Percentiles rank a stretch among this genome's conserved stretches.
Conservation (phyloP, 176 grass and related monocot species). For the Oryza glumipatula region DNA sequence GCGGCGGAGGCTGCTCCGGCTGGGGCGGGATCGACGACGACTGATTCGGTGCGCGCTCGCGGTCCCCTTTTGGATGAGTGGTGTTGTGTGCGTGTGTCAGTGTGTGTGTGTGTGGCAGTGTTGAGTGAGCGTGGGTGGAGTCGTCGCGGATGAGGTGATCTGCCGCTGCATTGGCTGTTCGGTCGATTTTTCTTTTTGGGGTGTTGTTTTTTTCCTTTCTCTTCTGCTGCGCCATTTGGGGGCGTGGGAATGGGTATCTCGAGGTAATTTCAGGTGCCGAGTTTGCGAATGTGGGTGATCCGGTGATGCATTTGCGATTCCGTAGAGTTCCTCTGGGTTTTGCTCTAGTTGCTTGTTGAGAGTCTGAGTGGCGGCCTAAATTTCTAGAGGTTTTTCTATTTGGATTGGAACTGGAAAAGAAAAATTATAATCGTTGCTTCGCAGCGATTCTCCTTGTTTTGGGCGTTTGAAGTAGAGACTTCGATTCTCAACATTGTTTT, state of each 20-base stretch:
- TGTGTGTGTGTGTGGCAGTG: neutral
- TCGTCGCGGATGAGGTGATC: neutral
- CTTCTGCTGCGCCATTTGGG: slow-evolving; percentile 6
- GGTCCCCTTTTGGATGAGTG: neutral
- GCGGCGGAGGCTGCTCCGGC: neutral
- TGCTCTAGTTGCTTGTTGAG: neutral
- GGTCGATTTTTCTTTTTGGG: neutral
- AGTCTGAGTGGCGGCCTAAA: neutral
- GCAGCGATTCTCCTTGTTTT: neutral
- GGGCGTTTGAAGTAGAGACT: neutral
- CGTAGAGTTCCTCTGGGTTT: neutral
- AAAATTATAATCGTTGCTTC: neutral
- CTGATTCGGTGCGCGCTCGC: neutral
- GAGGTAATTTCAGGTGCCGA: slow-evolving; percentile 1
- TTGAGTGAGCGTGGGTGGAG: neutral
- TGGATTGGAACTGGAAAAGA: neutral
- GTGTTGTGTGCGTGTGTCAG: neutral
- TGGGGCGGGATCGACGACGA: slow-evolving; percentile 14
- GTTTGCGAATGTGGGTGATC: slow-evolving; percentile 1
- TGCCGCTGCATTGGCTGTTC: neutral
- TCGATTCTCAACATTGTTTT: neutral
- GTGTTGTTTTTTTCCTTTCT: neutral
- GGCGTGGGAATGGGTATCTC: neutral
- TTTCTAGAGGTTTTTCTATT: neutral
- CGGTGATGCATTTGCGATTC: neutral